Percentiles rank a stretch among this genome's conserved stretches.
These are phyloP conservation scores for Aspergillus affinis DNA, from an alignment of 495 filamentous ascomycete species.

Conservation along the genomic window DNA sequence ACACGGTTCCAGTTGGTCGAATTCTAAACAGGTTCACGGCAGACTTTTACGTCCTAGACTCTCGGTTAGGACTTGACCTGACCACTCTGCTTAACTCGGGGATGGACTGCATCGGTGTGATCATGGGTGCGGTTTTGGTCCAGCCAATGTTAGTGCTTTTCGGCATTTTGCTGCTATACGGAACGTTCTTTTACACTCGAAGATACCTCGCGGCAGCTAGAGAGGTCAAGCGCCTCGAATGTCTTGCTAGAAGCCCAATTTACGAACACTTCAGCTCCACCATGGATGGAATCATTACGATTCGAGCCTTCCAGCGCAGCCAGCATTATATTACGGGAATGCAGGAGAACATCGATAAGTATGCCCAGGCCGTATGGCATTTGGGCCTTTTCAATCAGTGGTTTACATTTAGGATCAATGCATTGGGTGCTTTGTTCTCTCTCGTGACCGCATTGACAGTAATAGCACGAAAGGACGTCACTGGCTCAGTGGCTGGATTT, in stretches of 20 bases:
- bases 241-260: constrained; percentile 61
- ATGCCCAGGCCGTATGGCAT: constrained; percentile 55
- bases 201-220: constrained; percentile 63
- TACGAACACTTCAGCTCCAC: constrained; percentile 67
- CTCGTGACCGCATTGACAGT: constrained; percentile 55
- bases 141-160: constrained; percentile 20
- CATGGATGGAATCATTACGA: constrained; percentile 64
- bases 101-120: constrained; percentile 14
- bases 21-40: constrained; percentile 71
- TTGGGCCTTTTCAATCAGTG: constrained; percentile 66
- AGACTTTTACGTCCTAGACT: constrained; percentile 67
- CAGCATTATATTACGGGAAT: constrained; percentile 59
- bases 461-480: constrained; percentile 52
- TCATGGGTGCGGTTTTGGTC: constrained; percentile 22
- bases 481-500: constrained; percentile 69
- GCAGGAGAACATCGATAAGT: constrained; percentile 59
- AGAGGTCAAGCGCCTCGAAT: constrained; percentile 67
- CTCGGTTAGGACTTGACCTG: constrained; percentile 54
- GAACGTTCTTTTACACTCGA: constrained; percentile 53
- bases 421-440: constrained; percentile 63
- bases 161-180: constrained; percentile 16
- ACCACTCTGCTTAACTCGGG: constrained; percentile 50
- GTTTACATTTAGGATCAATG: constrained; percentile 61
- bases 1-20: constrained; percentile 69
- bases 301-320: constrained; percentile 62